Evolutionary conservation across 331 rosid genomes (phyloP).

Genomic region (Arachis monticola): DNA sequence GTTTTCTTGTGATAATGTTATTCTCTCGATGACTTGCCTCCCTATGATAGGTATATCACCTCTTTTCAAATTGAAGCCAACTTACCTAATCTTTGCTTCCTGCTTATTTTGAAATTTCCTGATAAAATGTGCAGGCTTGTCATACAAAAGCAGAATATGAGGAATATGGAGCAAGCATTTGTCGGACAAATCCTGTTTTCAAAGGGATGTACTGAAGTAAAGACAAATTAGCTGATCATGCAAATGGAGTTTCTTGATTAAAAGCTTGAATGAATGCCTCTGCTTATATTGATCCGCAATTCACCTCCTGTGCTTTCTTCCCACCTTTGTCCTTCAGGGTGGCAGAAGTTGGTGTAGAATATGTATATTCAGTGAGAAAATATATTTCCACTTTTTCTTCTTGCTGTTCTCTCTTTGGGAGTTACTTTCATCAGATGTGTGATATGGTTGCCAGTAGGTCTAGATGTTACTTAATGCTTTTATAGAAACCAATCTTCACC

Average conservation of each 20-base stretch:
- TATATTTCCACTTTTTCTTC: slow-evolving; percentile 53
- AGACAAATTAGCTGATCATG: slow-evolving; percentile 33
- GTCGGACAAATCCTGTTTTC: slow-evolving; percentile 98
- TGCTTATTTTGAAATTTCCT: slow-evolving; percentile 24
- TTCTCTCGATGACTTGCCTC: slow-evolving; percentile 3
- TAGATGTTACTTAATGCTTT: slow-evolving; percentile 42
- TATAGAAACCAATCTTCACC: slow-evolving; percentile 46
- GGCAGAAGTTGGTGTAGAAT: slow-evolving; percentile 61
- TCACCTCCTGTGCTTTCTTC: slow-evolving; percentile 37
- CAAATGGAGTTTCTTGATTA: slow-evolving; percentile 31
- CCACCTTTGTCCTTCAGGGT: slow-evolving; percentile 36
- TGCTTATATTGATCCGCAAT: slow-evolving; percentile 34
- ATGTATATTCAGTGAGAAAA: slow-evolving; percentile 53
- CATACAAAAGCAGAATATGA: slow-evolving; percentile 98
- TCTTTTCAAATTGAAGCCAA: not conserved
- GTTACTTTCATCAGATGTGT: slow-evolving; percentile 50
- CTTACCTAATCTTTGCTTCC: not conserved
- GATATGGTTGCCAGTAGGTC: slow-evolving; percentile 46
- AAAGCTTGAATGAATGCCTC: slow-evolving; percentile 39
- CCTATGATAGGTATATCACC: not conserved
- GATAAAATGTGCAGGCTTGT: slow-evolving; percentile 73
- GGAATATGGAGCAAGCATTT: slow-evolving; percentile 95
- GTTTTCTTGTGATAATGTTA: slow-evolving; percentile 1
- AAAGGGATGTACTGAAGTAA: slow-evolving; percentile 92
- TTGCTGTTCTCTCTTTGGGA: slow-evolving; percentile 39